phyloP scores from a whole-genome alignment of 345 rosid genomes.

The Eucalyptus erythrocorys region DNA sequence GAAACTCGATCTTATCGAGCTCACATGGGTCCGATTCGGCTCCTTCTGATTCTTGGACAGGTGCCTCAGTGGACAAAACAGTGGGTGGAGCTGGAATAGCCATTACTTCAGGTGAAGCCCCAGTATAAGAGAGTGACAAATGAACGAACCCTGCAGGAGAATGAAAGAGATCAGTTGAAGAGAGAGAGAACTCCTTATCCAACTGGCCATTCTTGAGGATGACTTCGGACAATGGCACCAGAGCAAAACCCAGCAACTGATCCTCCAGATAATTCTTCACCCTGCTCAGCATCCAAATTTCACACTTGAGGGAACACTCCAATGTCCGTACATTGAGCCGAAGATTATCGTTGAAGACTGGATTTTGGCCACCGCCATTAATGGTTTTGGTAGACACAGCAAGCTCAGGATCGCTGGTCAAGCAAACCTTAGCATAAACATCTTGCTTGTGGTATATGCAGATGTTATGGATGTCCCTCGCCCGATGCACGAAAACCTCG shows the following conservation, averaged over 20 bases:
- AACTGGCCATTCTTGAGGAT: conserved; percentile 56
- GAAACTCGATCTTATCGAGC: conserved; percentile 85
- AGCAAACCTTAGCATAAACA: conserved; percentile 94
- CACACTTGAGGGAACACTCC: conserved; percentile 81
- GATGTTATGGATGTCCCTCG: conserved; percentile 95
- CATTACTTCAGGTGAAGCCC: conserved; percentile 90
- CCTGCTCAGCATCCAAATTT: conserved; percentile 97
- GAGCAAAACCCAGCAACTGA: conserved; percentile 82
- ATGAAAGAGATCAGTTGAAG: conserved; percentile 91
- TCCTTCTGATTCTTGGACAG: conserved; percentile 25
- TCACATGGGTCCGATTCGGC: conserved; percentile 41
- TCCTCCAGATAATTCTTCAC: conserved; percentile 97
- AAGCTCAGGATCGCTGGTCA: conserved; percentile 76
- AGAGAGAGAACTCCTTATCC: conserved; percentile 90
- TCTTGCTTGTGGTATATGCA: conserved; percentile 99
- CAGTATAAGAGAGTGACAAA: conserved; percentile 66
- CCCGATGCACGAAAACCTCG: conserved; percentile 74
- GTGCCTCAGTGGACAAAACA: conserved; percentile 22
- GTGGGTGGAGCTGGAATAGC: conserved; percentile 42
- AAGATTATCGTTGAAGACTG: conserved; percentile 78
- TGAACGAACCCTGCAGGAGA: conserved; percentile 95
- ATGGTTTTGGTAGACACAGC: conserved; percentile 79
- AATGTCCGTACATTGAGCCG: conserved; percentile 50
- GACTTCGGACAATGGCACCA: conserved; percentile 91
- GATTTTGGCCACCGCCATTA: conserved; percentile 98